These are phyloP conservation scores for Mucor lusitanicus DNA, from an alignment of 371 early-diverging fungal genomes.

Conservation along the genomic window DNA sequence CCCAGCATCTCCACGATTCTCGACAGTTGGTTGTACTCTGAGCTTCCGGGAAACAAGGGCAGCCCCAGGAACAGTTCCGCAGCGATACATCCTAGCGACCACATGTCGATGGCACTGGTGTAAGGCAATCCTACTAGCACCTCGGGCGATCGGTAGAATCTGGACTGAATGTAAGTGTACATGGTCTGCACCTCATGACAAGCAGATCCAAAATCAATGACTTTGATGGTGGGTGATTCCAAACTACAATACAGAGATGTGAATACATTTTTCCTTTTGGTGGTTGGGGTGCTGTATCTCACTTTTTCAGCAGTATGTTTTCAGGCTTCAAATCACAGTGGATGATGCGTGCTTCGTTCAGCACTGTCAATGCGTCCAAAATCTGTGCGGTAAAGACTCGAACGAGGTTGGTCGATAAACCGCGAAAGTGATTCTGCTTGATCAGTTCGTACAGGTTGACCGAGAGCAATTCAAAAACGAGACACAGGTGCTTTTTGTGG, in stretches of 20 bases:
- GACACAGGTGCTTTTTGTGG: slow-evolving; percentile 91
- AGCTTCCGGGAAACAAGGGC: slow-evolving; percentile 93
- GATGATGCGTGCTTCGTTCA: slow-evolving; percentile 67
- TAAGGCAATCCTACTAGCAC: slow-evolving; percentile 88
- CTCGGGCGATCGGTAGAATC: slow-evolving; percentile 96
- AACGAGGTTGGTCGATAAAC: slow-evolving; percentile 87
- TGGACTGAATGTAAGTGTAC: slow-evolving; percentile 92
- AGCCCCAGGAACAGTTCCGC: slow-evolving; percentile 88
- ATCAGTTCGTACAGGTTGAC: slow-evolving; percentile 97
- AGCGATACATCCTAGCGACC: slow-evolving; percentile 97
- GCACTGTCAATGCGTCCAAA: slow-evolving; percentile 72
- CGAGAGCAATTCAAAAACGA: slow-evolving; percentile 94
- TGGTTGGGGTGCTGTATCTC: neutral
- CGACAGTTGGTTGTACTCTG: slow-evolving; percentile 88
- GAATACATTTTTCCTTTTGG: neutral
- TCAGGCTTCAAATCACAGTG: slow-evolving; percentile 99
- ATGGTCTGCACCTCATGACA: slow-evolving; percentile 85
- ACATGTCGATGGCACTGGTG: slow-evolving; percentile 93
- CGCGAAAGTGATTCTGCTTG: slow-evolving; percentile 94
- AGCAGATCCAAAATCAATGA: slow-evolving; percentile 97
- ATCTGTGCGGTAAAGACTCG: slow-evolving; percentile 84
- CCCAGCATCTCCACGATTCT: slow-evolving; percentile 78
- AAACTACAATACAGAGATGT: slow-evolving; percentile 36
- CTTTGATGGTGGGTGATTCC: slow-evolving; percentile 87
- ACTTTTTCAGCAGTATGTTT: slow-evolving; percentile 82